Conservation (phyloP, 1,139 yeast genomes). For the Zygotorulaspora mrakii region DNA sequence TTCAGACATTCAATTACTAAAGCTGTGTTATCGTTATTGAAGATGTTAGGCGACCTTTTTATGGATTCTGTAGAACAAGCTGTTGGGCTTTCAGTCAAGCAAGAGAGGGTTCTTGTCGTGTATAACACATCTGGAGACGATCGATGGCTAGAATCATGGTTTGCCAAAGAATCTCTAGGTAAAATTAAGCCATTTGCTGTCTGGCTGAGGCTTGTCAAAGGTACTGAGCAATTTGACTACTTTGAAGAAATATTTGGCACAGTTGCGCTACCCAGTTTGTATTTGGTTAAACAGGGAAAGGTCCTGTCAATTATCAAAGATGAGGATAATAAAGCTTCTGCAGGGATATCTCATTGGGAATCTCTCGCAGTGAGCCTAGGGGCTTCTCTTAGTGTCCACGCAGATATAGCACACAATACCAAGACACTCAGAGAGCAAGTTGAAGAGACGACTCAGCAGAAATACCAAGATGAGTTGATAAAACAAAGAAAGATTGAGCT, state of each 20-base stretch:
- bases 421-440: slow-evolving; percentile 40
- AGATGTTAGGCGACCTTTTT: slow-evolving; percentile 31
- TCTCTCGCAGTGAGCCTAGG: slow-evolving; percentile 1
- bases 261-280: slow-evolving; percentile 47
- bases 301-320: slow-evolving; percentile 45
- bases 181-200: slow-evolving; percentile 32
- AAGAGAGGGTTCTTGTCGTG: slow-evolving; percentile 25
- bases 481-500: slow-evolving; percentile 40
- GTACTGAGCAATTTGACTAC: slow-evolving; percentile 45
- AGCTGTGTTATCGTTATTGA: too few species aligned
- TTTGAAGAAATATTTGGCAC: slow-evolving; percentile 52
- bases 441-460: slow-evolving; percentile 39
- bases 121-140: slow-evolving; percentile 23
- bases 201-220: slow-evolving; percentile 44
- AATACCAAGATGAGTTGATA: slow-evolving; percentile 43
- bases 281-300: slow-evolving; percentile 46
- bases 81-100: slow-evolving; percentile 23
- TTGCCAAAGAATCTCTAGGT: slow-evolving; percentile 17
- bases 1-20: too few species aligned
- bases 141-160: slow-evolving; percentile 29
- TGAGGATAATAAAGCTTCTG: slow-evolving; percentile 16
- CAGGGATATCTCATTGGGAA: slow-evolving; percentile 2
- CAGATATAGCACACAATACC: slow-evolving; percentile 5
- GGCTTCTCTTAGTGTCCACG: background rate
- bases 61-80: slow-evolving; percentile 26